Conservation (phyloP, 2,329 filamentous ascomycete species). For the Pseudocercospora macadamiae region DNA sequence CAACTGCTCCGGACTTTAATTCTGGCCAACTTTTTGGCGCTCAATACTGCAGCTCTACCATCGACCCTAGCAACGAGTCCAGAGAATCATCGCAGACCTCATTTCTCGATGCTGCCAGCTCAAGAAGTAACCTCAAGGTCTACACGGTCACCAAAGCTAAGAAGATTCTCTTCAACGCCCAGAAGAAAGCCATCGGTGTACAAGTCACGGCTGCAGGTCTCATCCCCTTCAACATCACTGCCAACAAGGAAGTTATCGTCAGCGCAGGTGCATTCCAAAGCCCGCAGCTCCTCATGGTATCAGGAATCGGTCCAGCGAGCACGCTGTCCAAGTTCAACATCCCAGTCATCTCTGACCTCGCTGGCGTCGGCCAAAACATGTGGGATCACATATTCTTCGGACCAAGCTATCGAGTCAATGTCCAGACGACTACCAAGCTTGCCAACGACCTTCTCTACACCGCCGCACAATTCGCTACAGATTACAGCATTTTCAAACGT, state of each 20-base stretch:
- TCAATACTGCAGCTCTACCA: constrained; percentile 22
- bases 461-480: constrained; percentile 13
- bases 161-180: constrained; percentile 35
- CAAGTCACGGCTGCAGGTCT: constrained; percentile 12
- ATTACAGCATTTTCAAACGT: constrained; percentile 20
- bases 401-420: constrained; percentile 28
- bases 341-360: constrained; percentile 56
- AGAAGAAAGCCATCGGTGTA: constrained; percentile 34
- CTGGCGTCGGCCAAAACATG: constrained; percentile 67
- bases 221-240: constrained; percentile 27
- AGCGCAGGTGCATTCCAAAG: constrained; percentile 64
- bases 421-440: constrained; percentile 25
- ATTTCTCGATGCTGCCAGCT: constrained; percentile 33
- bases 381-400: constrained; percentile 59
- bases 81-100: constrained; percentile 30
- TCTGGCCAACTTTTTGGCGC: constrained; percentile 21
- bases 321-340: constrained; percentile 57
- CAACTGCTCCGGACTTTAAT: constrained; percentile 19
- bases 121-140: constrained; percentile 36
- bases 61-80: constrained; percentile 23
- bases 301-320: constrained; percentile 61
- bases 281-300: constrained; percentile 67
- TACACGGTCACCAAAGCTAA: constrained; percentile 35
- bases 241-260: constrained; percentile 48
- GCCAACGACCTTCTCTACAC: constrained; percentile 21